Evolutionary conservation across 352 stramenopile genomes (phyloP).

Genomic region (Globisporangium acanthophoron): DNA sequence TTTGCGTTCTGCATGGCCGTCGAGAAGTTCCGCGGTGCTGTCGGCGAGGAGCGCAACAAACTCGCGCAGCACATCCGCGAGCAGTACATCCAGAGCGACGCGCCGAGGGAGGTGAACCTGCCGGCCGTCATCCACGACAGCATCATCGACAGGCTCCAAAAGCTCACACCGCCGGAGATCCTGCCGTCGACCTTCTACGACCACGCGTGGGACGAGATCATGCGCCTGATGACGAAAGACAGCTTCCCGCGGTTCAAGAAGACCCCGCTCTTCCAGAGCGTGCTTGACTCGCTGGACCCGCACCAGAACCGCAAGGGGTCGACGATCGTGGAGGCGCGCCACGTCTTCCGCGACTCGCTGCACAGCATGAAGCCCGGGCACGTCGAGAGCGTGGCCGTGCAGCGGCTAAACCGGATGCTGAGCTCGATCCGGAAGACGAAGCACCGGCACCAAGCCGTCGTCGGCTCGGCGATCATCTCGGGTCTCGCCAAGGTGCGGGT

Average conservation of each 20-base stretch:
- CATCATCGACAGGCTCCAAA: conserved; percentile 27
- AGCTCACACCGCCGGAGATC: conserved; percentile 16
- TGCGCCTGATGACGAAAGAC: conserved; percentile 76
- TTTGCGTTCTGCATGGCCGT: conserved; percentile 71
- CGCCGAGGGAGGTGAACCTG: conserved; percentile 71
- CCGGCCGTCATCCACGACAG: conserved; percentile 50
- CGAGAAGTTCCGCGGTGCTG: conserved; percentile 34
- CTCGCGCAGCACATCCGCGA: conserved; percentile 38
- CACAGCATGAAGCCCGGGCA: conserved; percentile 49
- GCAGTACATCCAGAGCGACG: conserved; percentile 50
- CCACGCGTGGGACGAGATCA: conserved; percentile 64
- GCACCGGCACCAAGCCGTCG: conserved; percentile 26
- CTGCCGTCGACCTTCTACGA: conserved; percentile 46
- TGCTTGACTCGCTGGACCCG: conserved; percentile 59
- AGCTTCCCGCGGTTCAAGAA: conserved; percentile 81
- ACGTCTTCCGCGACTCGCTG: conserved; percentile 68
- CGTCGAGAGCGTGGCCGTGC: conserved; percentile 43
- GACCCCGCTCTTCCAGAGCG: conserved; percentile 51
- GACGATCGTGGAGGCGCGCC: conserved; percentile 54
- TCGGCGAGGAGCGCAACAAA: conserved; percentile 22
- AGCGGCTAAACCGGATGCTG: conserved; percentile 57
- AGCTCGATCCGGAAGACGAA: conserved; percentile 64
- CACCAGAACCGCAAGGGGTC: conserved; percentile 61
- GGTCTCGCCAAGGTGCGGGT: conserved; percentile 14
- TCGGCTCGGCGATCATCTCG: conserved; percentile 15